Base-by-base conservation (phyloP, 2,329 filamentous ascomycete genomes). In the Ophiostoma pallidulum region DNA sequence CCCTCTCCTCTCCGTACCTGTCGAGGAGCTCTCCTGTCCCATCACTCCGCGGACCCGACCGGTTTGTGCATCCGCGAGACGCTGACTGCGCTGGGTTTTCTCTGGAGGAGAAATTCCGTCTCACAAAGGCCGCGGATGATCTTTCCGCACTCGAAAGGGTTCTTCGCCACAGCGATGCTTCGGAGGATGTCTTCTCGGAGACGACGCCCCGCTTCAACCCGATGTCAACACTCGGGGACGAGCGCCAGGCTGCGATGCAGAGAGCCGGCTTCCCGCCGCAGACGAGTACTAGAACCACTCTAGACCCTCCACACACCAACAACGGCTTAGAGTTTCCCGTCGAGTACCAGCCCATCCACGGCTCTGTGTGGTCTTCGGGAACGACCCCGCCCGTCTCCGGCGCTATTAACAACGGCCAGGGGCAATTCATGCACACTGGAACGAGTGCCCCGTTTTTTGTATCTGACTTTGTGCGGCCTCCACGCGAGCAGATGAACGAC, bases 301-400 rank as follows among this genome's bases (percentile, higher is more conserved):
- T 64, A 31, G 54, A 47, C 0, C 37, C 60, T 4, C 42, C 48
- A 2, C 22, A 47, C 4, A 7, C 37, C 16, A 49, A 41, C 48
- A 44, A 33, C 16, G 48, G 51, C 8, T 19, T 40, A 2, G 47
- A 49, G 7, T n/a, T 13, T 4, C 26, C 18, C 18, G n/a, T 32
- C 45, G 20, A 46, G 26, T 29, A 18, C 35, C 4, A 4, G 8
- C 19, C 37, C 51, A 90, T 84, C 60, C 66, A 72, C 52, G 83
- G 84, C 3, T 75, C 81, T 9, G 73, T 91, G 16, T 94, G 86
- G 87, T 77, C 80, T 16, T 80, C 92, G 10, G 85, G 86, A 22
- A 84, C 85, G n/a, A 60, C 77, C 9, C 75, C 77, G 42, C 75
- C 78, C n/a, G 67, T 70, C 8, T 68, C 68, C 22, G 66, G 71